Evolutionary conservation across 1,284 basidiomycete genomes (phyloP), one percentile per base, ranked within the genome.

Genomic region (Spongiforma sp.): DNA sequence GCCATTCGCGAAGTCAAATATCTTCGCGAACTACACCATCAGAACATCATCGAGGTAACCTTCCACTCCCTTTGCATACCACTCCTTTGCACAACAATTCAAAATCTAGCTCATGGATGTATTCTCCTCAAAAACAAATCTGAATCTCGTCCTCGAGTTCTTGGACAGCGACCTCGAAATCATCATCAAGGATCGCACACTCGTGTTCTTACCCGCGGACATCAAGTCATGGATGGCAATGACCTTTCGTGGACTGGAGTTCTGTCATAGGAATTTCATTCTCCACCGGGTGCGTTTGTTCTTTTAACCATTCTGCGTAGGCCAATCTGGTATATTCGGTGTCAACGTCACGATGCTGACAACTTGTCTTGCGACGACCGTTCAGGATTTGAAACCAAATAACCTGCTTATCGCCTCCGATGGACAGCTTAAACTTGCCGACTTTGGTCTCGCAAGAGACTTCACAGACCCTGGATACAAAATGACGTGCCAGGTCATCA

Each of bases 161-260:
- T 84, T 99, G 57, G 94, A 98, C 71, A 96, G 94, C n/a, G 97
- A 99, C 79, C 84, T 99, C 34, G 98, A 99, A 79, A 94, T 94
- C 72, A 90, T 99, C 69, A 98, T 99, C 80, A 95, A 95, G 75
- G 96, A 99, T 78, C 87, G 94, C 54, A 84, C 89, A 4, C 87
- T 98, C 58, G 92, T 98, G 39, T 99, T 99, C 77, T 85, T 96
- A 28, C 93, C 95, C 10, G 93, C 94, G 1, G 97, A 99, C 77
- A 97, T 99, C 81, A 99, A 99, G 79, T 92, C 93, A 71, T 99
- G 98, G 98, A 96, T 98, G 89, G 93, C 93, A 21, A 99, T 99
- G 98, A 94, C 94, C 0, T 90, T 98, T 72, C 89, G 96, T 50
- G 98, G 98, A 2, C 84, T 99, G 26, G 97, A 99, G 76, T 99